phyloP scores from a whole-genome alignment of 495 filamentous ascomycete genomes.

The Cudoniella acicularis region DNA sequence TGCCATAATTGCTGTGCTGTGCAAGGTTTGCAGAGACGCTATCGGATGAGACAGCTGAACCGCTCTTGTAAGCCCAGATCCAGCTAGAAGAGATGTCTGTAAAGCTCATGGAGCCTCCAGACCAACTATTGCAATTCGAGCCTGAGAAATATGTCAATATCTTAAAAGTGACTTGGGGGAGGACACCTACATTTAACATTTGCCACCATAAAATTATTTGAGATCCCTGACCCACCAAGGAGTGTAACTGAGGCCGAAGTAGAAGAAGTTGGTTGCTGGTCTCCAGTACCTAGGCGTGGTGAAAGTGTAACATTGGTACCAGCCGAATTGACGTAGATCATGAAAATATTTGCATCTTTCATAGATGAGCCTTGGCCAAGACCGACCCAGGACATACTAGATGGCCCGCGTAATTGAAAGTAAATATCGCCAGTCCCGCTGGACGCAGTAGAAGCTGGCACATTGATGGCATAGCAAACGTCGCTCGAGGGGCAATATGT shows the following conservation, averaged over 20 bases:
- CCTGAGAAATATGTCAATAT: conserved; percentile 2
- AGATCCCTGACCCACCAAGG: conserved; percentile 57
- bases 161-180: neutral
- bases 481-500: conserved; percentile 12
- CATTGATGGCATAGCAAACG: conserved; percentile 43
- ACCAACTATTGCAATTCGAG: conserved; percentile 48
- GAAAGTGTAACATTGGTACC: conserved; percentile 62
- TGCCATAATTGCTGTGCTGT: conserved; percentile 53
- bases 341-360: conserved; percentile 64
- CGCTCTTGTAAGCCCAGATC: conserved; percentile 63
- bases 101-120: conserved; percentile 18
- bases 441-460: conserved; percentile 38
- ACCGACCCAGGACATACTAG: conserved; percentile 57
- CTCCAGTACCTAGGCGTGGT: conserved; percentile 50
- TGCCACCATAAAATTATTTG: conserved; percentile 53
- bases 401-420: conserved; percentile 62
- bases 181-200: conserved; percentile 43
- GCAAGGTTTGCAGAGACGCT: conserved; percentile 44
- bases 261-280: conserved; percentile 51
- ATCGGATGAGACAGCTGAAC: conserved; percentile 53
- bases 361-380: conserved; percentile 61
- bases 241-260: conserved; percentile 47
- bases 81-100: conserved; percentile 45
- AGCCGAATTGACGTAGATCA: conserved; percentile 56
- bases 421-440: conserved; percentile 52